Evolutionary conservation across 1,284 basidiomycete species (phyloP).

Genomic region (Boletus calvinii): DNA sequence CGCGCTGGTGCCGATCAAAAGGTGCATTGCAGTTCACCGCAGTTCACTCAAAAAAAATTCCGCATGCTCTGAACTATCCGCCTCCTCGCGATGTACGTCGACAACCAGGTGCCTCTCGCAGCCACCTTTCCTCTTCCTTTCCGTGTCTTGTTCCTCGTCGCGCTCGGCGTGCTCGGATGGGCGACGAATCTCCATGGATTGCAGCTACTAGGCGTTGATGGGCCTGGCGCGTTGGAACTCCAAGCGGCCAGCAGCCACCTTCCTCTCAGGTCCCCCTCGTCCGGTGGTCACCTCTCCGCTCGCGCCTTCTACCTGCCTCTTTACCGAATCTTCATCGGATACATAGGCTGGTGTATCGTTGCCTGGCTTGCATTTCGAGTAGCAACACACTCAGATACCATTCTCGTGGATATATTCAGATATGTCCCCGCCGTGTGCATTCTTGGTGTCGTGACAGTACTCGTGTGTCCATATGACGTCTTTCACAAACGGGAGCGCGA

Average conservation of each 20-base stretch:
- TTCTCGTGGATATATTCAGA: slow-evolving; percentile 70
- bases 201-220: slow-evolving; percentile 72
- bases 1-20: no score
- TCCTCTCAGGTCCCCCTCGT: slow-evolving; percentile 27
- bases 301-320: slow-evolving; percentile 51
- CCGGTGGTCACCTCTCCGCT: slow-evolving; percentile 35
- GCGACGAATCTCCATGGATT: slow-evolving; percentile 87
- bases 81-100: slow-evolving; percentile 35
- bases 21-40: not conserved
- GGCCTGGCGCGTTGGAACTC: slow-evolving; percentile 64
- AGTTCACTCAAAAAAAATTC: not conserved
- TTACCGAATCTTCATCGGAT: slow-evolving; percentile 67
- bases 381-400: slow-evolving; percentile 54
- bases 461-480: slow-evolving; percentile 68
- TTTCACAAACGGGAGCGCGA: slow-evolving; percentile 69
- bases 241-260: slow-evolving; percentile 36
- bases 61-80: slow-evolving; percentile 10
- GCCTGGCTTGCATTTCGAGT: slow-evolving; percentile 70
- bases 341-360: slow-evolving; percentile 54
- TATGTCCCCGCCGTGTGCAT: slow-evolving; percentile 71
- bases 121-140: slow-evolving; percentile 78
- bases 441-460: slow-evolving; percentile 53
- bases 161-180: slow-evolving; percentile 75
- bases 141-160: slow-evolving; percentile 72
- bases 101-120: slow-evolving; percentile 47